phyloP scores from a whole-genome alignment of 805 yeast species.

The Maudiozyma pseudohumilis region DNA sequence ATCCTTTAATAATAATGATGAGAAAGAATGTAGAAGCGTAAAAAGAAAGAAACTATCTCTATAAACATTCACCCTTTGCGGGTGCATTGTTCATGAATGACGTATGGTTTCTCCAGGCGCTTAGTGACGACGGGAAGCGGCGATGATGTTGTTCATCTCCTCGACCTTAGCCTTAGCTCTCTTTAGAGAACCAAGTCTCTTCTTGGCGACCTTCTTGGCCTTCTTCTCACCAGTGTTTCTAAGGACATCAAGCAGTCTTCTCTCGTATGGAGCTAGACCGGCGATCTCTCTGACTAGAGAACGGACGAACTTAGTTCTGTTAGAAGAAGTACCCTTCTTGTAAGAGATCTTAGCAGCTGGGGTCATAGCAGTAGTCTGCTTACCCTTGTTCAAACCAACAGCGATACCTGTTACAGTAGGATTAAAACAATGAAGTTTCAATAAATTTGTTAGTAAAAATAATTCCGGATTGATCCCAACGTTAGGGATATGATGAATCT shows the following conservation, averaged over 20 bases:
- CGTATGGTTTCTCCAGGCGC: not conserved
- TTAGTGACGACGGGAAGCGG: slow-evolving; percentile 92
- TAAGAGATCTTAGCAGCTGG: slow-evolving; percentile 82
- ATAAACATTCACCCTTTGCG: not conserved
- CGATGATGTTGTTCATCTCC: slow-evolving; percentile 92
- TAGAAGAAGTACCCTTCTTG: slow-evolving; percentile 94
- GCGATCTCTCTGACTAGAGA: slow-evolving; percentile 91
- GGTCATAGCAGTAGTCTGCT: slow-evolving; percentile 81
- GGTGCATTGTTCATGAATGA: not conserved
- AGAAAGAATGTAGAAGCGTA: slow-evolving; percentile 2
- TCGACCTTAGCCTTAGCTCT: slow-evolving; percentile 99
- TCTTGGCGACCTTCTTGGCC: slow-evolving; percentile 99
- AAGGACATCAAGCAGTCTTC: slow-evolving; percentile 98
- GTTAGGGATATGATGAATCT: too few relatives aligned
- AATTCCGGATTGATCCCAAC: too few relatives aligned
- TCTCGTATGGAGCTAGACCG: slow-evolving; percentile 99
- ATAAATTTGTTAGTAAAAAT: slow-evolving; percentile 1
- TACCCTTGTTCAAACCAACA: slow-evolving; percentile 99
- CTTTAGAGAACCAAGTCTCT: slow-evolving; percentile 99
- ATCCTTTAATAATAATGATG: slow-evolving; percentile 3
- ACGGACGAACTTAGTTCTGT: slow-evolving; percentile 95
- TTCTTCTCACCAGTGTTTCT: slow-evolving; percentile 99
- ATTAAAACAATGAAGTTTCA: not conserved
- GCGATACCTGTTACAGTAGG: slow-evolving; percentile 37
- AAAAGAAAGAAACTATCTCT: not conserved